Evolutionary conservation across 2,329 filamentous ascomycete genomes (phyloP), one percentile per base, ranked within the genome.

Genomic region (Fusarium transvaalense): DNA sequence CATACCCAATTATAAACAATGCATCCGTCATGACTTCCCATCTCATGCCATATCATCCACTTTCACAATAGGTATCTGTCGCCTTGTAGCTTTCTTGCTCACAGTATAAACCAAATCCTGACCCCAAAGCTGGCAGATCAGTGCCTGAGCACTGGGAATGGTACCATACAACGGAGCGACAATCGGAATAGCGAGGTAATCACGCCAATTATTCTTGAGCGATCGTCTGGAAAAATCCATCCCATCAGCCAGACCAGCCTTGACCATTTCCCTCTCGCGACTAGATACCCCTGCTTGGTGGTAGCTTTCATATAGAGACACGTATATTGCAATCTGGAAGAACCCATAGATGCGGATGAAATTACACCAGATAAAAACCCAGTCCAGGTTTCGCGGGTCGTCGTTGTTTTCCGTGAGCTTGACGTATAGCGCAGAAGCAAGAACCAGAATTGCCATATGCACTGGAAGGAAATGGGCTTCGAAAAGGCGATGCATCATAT

Each of bases 381-480:
- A 89, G 23, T 76, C 78, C 32, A 92, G 77, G 31, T 84, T 78
- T 64, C 87, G 81, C 48, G 85, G 79, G 69, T 89, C 84, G 39
- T 81, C 77, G 53, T 80, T 78, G 61, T 81, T 81, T 58, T 87
- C 82, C 15, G 85, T 85, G 32, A 87, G 79, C 73, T 84, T 83
- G 38, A 84, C 79, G 76, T 89, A 92, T 6, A 91, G 71, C 1
- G 86, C 85, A 1, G 89, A 90, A 3, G 88, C 83, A 42, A 91
- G 71, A 27, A 92, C 82, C 29, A 91, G 81, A 45, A 91, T 86
- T 9, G 86, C 87, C 80, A 88, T 88, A 72, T 92, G 90, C 17
- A 89, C 84, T 0, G 90, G 89, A 25, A 92, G 80, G 75, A 92
- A 92, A 76, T 92, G 90, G 0, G 90, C 90, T 76, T 92, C 90